Percentiles rank a stretch among this genome's conserved stretches.
Evolutionary conservation across 2,329 filamentous ascomycete genomes (phyloP).

Genomic region (Cadophora sp.): DNA sequence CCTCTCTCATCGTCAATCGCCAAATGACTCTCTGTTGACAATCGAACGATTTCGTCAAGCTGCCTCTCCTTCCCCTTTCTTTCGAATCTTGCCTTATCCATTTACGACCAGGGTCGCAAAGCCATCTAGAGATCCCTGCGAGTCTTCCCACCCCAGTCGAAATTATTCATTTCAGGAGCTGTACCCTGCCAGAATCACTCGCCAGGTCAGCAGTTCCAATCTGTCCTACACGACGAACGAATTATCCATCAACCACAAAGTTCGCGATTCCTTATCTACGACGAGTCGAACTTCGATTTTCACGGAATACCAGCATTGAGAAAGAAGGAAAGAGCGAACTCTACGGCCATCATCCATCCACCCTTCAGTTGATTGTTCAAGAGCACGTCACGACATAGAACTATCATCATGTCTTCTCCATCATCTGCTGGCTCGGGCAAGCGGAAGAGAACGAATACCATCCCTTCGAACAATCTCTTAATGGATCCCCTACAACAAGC

Average conservation of each 20-base stretch:
- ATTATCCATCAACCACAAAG: conserved; percentile 9
- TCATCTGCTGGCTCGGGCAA: conserved; percentile 60
- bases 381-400: conserved; percentile 10
- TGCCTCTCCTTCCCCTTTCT: conserved; percentile 1
- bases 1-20: neutral
- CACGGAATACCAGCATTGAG: neutral
- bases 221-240: conserved; percentile 14
- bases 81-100: conserved; percentile 1
- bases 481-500: conserved; percentile 67
- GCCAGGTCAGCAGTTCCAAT: neutral
- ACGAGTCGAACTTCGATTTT: neutral
- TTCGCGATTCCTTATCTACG: neutral
- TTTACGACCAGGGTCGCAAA: conserved; percentile 13
- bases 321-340: conserved; percentile 2
- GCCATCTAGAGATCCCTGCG: conserved; percentile 20
- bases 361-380: neutral
- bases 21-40: neutral
- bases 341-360: neutral
- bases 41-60: neutral
- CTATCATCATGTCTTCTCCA: conserved; percentile 45
- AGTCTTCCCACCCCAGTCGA: conserved; percentile 6
- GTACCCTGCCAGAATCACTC: conserved; percentile 9
- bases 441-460: conserved; percentile 76
- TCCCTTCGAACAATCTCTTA: conserved; percentile 55
- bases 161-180: conserved; percentile 13